Percentiles rank a stretch among this genome's conserved stretches.
Conservation (phyloP, 805 yeast species). For the Wickerhamiella bombiphila region DNA sequence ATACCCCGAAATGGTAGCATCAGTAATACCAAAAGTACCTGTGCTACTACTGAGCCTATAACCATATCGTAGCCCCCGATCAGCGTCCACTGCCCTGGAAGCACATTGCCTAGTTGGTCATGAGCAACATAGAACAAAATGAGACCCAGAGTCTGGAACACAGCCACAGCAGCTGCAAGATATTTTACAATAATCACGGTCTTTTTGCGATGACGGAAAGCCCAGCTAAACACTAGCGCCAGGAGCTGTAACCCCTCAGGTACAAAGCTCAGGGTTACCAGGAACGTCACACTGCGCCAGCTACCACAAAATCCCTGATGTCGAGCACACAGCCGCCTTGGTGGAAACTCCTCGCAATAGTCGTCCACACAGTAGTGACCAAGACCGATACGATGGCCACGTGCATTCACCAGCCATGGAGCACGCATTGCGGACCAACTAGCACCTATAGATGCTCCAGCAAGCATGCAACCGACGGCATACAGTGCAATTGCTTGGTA, state of each 20-base stretch:
- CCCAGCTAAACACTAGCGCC: slow-evolving; percentile 14
- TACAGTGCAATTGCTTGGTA: slow-evolving; percentile 10
- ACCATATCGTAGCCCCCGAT: slow-evolving; percentile 16
- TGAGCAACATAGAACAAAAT: slow-evolving; percentile 10
- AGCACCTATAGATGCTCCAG: slow-evolving; percentile 5
- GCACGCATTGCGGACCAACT: slow-evolving; percentile 4
- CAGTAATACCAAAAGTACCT: slow-evolving; percentile 10
- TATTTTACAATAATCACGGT: slow-evolving; percentile 10
- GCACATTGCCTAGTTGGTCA: slow-evolving; percentile 10
- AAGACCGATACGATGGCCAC: slow-evolving; percentile 10
- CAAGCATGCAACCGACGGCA: slow-evolving; percentile 5
- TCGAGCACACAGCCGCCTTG: slow-evolving; percentile 8
- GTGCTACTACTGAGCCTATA: slow-evolving; percentile 10
- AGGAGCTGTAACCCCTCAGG: slow-evolving; percentile 14
- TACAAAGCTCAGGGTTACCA: slow-evolving; percentile 17
- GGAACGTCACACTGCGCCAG: slow-evolving; percentile 21
- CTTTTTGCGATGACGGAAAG: slow-evolving; percentile 14
- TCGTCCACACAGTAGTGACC: slow-evolving; percentile 5
- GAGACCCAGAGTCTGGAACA: slow-evolving; percentile 12
- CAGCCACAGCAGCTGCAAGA: slow-evolving; percentile 16
- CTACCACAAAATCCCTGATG: slow-evolving; percentile 18
- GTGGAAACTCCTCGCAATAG: slow-evolving; percentile 16
- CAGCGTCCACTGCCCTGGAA: slow-evolving; percentile 17
- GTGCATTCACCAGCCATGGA: slow-evolving; percentile 13
- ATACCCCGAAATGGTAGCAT: slow-evolving; percentile 17